These are phyloP conservation scores for Boletales sp. DNA, from an alignment of 768 basidiomycete genomes.

Conservation along the genomic window DNA sequence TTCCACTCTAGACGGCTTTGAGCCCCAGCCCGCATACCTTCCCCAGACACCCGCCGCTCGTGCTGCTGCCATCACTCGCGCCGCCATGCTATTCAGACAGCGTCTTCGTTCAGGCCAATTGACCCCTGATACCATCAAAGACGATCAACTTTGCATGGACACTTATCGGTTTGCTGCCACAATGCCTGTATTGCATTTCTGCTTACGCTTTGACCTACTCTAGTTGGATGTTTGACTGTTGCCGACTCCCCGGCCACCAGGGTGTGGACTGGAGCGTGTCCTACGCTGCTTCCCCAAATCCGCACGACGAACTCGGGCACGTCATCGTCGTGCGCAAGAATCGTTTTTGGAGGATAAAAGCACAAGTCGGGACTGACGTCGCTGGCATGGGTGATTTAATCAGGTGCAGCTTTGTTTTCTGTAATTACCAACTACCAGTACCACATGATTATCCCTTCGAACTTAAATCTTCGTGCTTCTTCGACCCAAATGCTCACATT, in stretches of 20 bases:
- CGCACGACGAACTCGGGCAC: conserved; percentile 59
- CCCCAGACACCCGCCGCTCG: conserved; percentile 56
- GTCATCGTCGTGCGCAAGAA: conserved; percentile 85
- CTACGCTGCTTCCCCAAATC: conserved; percentile 46
- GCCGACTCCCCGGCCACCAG: conserved; percentile 69
- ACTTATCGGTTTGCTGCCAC: conserved; percentile 58
- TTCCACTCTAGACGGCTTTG: conserved; percentile 66
- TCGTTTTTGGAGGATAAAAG: conserved; percentile 77
- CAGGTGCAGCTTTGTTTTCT: conserved; percentile 37
- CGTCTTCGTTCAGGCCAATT: conserved; percentile 63
- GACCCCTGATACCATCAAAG: conserved; percentile 61
- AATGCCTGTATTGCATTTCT: background rate
- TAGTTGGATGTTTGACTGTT: conserved; percentile 94
- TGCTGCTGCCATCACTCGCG: conserved; percentile 69
- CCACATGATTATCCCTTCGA: background rate
- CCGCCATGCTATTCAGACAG: conserved; percentile 71
- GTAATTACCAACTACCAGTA: too few relatives aligned
- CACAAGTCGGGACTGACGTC: conserved; percentile 50
- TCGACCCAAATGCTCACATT: conserved; percentile 1
- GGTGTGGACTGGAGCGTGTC: conserved; percentile 77
- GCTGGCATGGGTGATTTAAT: conserved; percentile 64
- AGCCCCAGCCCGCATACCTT: conserved; percentile 58
- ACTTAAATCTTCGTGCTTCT: background rate
- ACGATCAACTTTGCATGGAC: conserved; percentile 80
- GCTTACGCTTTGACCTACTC: background rate